A percentile compares a stretch with the other conserved stretches of the same genome.
These are phyloP conservation scores for Aspergillus incahuasiensis DNA, from an alignment of 495 filamentous ascomycete species.

Conservation along the genomic window DNA sequence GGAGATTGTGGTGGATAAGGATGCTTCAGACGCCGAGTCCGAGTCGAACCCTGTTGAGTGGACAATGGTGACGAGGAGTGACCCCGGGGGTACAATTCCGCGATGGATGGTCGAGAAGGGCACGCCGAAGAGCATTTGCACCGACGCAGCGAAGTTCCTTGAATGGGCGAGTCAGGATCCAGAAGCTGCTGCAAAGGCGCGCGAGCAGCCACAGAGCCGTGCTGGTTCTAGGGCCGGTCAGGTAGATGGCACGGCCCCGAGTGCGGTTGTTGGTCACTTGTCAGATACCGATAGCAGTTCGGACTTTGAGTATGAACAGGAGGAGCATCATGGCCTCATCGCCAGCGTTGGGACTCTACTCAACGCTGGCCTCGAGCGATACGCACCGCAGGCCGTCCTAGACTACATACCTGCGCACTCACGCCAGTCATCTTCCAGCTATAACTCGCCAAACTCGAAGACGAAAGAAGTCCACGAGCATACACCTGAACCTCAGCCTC, in stretches of 20 bases:
- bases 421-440: conserved; percentile 29
- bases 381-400: conserved; percentile 45
- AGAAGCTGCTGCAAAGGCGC: conserved; percentile 36
- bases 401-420: conserved; percentile 43
- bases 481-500: not conserved
- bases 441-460: not conserved
- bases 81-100: conserved; percentile 88
- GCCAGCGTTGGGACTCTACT: conserved; percentile 41
- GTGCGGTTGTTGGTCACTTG: not conserved
- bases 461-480: not conserved
- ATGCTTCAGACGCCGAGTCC: not conserved
- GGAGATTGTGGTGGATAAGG: conserved; percentile 58
- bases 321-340: conserved; percentile 39
- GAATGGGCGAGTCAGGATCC: conserved; percentile 67
- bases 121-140: conserved; percentile 77
- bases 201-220: conserved; percentile 16
- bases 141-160: conserved; percentile 79
- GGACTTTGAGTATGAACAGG: conserved; percentile 20
- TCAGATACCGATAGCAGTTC: conserved; percentile 10
- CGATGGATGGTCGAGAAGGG: conserved; percentile 92
- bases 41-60: conserved; percentile 75
- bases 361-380: conserved; percentile 36
- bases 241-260: conserved; percentile 5
- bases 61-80: conserved; percentile 94
- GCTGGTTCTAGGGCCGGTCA: conserved; percentile 15